Evolutionary conservation across 2,329 filamentous ascomycete species (phyloP), one percentile per base, ranked within the genome.

Genomic region (Penicillium sclerotigenum): DNA sequence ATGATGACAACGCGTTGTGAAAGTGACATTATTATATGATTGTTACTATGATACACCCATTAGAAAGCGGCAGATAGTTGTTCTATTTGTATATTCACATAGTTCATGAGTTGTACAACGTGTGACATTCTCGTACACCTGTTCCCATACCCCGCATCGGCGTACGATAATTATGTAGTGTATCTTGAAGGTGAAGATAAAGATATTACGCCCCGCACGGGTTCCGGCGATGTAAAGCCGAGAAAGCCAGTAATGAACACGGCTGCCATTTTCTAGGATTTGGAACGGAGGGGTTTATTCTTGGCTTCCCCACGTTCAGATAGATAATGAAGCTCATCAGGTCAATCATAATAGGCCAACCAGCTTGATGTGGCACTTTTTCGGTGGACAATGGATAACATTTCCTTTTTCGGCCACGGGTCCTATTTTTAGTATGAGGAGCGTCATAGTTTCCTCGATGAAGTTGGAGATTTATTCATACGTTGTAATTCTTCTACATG

Each of bases 1-100:
- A 85, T 83, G 58, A 85, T 83, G 56, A 85, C 80, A 58, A 85
- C 80, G 62, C 77, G 73, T 63, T 77, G 72, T 67, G 68, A 62
- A 38, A 65, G 60, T 40, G 66, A 62, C 73, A 77, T 77, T 37
- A 31, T 40, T 33, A 46, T 18, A 14, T 16, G 41, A 52, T 26
- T 14, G 41, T 7, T 41, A 16, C 14, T 28, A 28, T 33, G 16
- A 40, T 38, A n/a, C 24, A 4, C 6, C 11, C 20, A 14, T 26
- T n/a, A 8, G 24, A 36, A 41, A 20, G 42, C 4, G 37, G 47
- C 26, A 26, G 26, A 11, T 22, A 13, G 10, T 9, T 8, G 7
- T 28, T 34, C 26, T 52, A 52, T 56, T 56, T 52, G 42, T 52
- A 56, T 28, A 26, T 33, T 49, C n/a, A 5, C 29, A 43, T 43